phyloP scores from a whole-genome alignment of 2,329 filamentous ascomycete genomes.

The Truncatella angustata region DNA sequence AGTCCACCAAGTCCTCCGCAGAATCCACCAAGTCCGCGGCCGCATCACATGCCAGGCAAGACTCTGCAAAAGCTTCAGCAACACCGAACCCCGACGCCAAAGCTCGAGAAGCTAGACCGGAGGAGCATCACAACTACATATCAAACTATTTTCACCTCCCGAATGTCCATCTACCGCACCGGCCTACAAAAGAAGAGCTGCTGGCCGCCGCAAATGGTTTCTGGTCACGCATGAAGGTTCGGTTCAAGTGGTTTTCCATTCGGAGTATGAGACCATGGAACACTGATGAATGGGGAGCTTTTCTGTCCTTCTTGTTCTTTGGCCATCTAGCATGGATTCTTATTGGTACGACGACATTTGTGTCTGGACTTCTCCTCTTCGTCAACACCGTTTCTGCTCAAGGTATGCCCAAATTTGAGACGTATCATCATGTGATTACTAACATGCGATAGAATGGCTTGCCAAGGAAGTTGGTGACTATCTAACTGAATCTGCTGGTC shows the following conservation, averaged over 20 bases:
- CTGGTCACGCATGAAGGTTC: slow-evolving; percentile 83
- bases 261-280: slow-evolving; percentile 92
- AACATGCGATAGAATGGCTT: slow-evolving; percentile 67
- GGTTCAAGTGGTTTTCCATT: slow-evolving; percentile 98
- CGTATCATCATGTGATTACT: slow-evolving; percentile 12
- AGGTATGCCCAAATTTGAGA: slow-evolving; percentile 48
- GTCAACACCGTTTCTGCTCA: slow-evolving; percentile 98
- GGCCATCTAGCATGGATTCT: slow-evolving; percentile 94
- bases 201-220: slow-evolving; percentile 89
- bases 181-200: slow-evolving; percentile 90
- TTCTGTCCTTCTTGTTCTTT: slow-evolving; percentile 89
- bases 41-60: slow-evolving; percentile 17
- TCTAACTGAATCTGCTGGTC: slow-evolving; percentile 85
- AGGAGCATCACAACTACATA: slow-evolving; percentile 49
- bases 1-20: slow-evolving; percentile 29
- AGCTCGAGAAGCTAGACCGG: slow-evolving; percentile 27
- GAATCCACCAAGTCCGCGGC: slow-evolving; percentile 16
- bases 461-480: slow-evolving; percentile 95
- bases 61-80: slow-evolving; percentile 12
- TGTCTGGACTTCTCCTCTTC: slow-evolving; percentile 83
- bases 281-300: slow-evolving; percentile 91
- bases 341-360: slow-evolving; percentile 96
- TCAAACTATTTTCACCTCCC: slow-evolving; percentile 56
- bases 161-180: slow-evolving; percentile 65
- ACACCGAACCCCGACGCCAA: slow-evolving; percentile 17